Base-by-base conservation (phyloP, 257 asterid genomes). In the Vinca minor region DNA sequence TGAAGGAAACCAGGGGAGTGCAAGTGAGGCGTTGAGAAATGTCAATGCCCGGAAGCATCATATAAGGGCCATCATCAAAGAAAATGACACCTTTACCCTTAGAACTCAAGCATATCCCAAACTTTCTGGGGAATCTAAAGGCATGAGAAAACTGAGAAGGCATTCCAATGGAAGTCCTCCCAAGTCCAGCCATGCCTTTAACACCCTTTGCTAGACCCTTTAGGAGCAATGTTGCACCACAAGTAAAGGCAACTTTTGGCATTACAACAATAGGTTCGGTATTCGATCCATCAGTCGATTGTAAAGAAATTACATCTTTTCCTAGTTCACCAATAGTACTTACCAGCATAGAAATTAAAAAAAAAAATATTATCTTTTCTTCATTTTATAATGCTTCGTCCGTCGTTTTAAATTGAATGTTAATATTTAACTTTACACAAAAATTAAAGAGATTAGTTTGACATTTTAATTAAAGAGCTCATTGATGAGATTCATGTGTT, bases 21-120 rank as follows among this genome's bases (percentile, higher is more conserved):
- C 42, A 35, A 59, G 56, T 62, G 21, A 73, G 69, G 49, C 52
- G 18, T 20, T 67, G 41, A 0, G 77, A 73, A 46, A 62, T 4
- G 18, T 73, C 73, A 1, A 47, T 25, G 2, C 66, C 66, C 7
- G 79, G 86, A 7, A 88, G 81, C 66, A 85, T 60, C 0, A 65
- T 66, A 20, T 85, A 88, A 14, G 89, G 91, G 25, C 87, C 77
- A 52, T 76, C 82, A 1, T 92, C 95, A 63, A 72, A 53, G 26
- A 62, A 18, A 20, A 67, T n/a, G 56, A 67, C 56, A 56, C 65
- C 65, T 14, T 46, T 50, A 12, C 21, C 49, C 12, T 42, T 41
- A 17, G 68, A 44, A 12, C 63, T 28, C 39, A 68, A 58, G 8
- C 77, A 48, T 2, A 68, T 23, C 1, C 57, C 73, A 38, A 73